A percentile compares a stretch with the other conserved stretches of the same genome.
These are phyloP conservation scores for Magnolia changhungtana DNA, from an alignment of 164 flowering plant genomes.

Conservation along the genomic window DNA sequence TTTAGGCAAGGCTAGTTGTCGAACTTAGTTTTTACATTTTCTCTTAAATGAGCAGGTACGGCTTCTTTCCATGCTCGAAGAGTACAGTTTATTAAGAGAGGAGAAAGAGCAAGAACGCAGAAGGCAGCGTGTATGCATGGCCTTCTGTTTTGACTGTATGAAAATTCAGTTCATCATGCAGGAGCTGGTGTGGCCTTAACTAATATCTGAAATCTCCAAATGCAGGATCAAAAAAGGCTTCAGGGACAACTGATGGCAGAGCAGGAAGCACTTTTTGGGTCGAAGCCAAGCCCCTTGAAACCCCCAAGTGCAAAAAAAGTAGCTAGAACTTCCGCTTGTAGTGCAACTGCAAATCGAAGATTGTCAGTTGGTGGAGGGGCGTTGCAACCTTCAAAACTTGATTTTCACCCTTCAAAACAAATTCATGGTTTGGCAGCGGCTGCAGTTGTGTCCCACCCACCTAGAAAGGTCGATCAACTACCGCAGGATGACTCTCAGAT, in stretches of 20 bases:
- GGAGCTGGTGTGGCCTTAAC: not conserved
- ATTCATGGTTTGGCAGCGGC: conserved; percentile 12
- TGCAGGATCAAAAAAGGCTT: conserved; percentile 84
- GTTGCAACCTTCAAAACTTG: conserved; percentile 35
- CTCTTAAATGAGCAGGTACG: conserved; percentile 41
- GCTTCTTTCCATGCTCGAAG: conserved; percentile 88
- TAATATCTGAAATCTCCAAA: not conserved
- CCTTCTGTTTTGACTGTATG: not conserved
- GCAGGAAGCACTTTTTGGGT: conserved; percentile 77
- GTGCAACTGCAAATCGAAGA: conserved; percentile 40
- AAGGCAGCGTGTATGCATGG: conserved; percentile 58
- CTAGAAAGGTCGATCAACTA: conserved; percentile 37
- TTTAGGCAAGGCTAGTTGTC: not conserved
- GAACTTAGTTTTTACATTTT: not conserved
- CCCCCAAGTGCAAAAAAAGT: conserved; percentile 54
- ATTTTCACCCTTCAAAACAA: conserved; percentile 31
- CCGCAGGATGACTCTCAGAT: not conserved
- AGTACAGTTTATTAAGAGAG: conserved; percentile 55
- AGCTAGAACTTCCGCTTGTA: conserved; percentile 59
- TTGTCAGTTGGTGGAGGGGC: conserved; percentile 63
- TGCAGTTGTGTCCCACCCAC: conserved; percentile 23
- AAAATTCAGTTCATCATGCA: not conserved
- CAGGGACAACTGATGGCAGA: conserved; percentile 71
- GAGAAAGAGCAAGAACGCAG: conserved; percentile 84
- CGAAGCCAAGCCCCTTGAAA: conserved; percentile 89